phyloP scores from a whole-genome alignment of 495 filamentous ascomycete genomes.

The Penicillium cosmopolitanum region DNA sequence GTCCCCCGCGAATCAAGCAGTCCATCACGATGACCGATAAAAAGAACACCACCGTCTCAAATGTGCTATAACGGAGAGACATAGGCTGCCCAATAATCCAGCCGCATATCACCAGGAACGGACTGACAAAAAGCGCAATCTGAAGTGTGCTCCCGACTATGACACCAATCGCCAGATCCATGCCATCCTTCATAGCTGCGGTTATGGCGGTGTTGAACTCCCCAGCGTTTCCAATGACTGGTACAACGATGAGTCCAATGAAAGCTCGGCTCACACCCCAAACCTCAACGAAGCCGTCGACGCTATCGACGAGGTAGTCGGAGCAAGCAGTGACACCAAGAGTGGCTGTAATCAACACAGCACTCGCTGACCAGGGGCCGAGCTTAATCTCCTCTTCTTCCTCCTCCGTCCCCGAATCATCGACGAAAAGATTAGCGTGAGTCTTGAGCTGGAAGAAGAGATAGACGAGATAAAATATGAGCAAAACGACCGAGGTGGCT shows the following conservation, averaged over 20 bases:
- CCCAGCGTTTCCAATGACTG: constrained; percentile 32
- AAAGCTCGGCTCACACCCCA: constrained; percentile 29
- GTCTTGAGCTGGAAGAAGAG: constrained; percentile 56
- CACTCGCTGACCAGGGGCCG: constrained; percentile 21
- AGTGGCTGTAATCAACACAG: constrained; percentile 24
- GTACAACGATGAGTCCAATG: constrained; percentile 38
- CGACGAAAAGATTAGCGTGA: constrained; percentile 29
- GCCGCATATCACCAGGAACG: constrained; percentile 45
- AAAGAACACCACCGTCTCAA: constrained; percentile 39
- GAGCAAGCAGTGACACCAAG: constrained; percentile 36
- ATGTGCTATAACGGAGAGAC: constrained; percentile 40
- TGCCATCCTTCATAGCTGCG: constrained; percentile 28
- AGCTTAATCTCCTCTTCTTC: constrained; percentile 13
- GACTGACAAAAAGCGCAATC: constrained; percentile 43
- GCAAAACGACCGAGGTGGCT: constrained; percentile 50
- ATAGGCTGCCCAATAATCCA: constrained; percentile 43
- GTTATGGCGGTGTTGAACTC: constrained; percentile 22
- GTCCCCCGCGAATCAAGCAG: constrained; percentile 59
- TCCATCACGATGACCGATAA: constrained; percentile 35
- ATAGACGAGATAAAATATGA: constrained; percentile 72
- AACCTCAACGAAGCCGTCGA: constrained; percentile 28
- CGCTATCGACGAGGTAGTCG: constrained; percentile 33
- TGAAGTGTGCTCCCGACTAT: constrained; percentile 33
- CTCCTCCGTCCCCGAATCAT: constrained; percentile 16
- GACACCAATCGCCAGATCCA: constrained; percentile 33